Evolutionary conservation across 441 rosid species (phyloP), one percentile per base, ranked within the genome.

Genomic region (Corymbia citriodora): DNA sequence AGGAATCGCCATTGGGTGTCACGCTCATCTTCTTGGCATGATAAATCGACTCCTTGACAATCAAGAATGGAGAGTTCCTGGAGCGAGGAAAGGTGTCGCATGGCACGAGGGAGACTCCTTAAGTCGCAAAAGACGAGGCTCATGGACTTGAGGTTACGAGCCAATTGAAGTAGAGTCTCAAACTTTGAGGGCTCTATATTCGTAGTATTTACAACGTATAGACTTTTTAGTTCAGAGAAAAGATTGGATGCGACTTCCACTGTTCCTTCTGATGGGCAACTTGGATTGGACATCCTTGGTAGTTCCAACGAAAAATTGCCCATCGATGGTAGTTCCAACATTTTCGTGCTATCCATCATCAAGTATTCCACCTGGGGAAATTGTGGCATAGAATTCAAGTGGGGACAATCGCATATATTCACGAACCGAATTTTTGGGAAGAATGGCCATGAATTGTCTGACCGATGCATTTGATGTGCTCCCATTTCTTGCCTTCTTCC

Each of bases 111-210:
- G 25, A 19, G 4, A 11, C 4, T 3, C 49, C 15, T 10, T 5
- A 72, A 2, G 14, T 36, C 0, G 82, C 25, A 72, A 1, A 0
- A 0, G 0, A 0, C 0, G 27, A 18, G 8, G 0, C 0, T 0
- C 8, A 72, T 1, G 14, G 7, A 9, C 49, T 36, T 27, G 8
- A 72, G 27, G 10, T 72, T 72, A 33, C 0, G 9, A 14, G 49
- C 14, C 8, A 11, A 72, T 72, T 1, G 25, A 23, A 72, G 82
- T 36, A 72, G 49, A 4, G 1, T 9, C 82, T 36, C 2, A 3
- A 72, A 27, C 8, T 2, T 9, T 0, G 21, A 9, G 45, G 3
- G 11, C 45, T 17, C 13, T 19, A 1, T 0, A 8, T 17, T 17
- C 23, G 1, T 11, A 16, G 1, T 2, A 2, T 33, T 33, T 2